Evolutionary conservation across 2,329 filamentous ascomycete genomes (phyloP).

Genomic region (Grosmannia penicillata): DNA sequence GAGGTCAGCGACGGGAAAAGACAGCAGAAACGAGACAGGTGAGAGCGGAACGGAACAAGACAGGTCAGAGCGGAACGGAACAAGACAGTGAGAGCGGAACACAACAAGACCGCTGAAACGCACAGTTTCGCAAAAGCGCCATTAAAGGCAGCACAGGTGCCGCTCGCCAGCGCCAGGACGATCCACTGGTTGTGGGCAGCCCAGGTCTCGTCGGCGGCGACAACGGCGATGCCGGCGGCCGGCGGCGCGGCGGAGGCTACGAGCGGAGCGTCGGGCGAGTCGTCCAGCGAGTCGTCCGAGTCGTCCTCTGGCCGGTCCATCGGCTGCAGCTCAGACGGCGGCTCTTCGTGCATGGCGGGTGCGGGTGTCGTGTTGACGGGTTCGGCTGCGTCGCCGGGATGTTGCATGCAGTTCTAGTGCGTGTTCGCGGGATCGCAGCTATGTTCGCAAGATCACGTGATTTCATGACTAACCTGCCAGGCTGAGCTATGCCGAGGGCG

Average conservation of each 20-base stretch:
- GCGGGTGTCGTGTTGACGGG: background rate
- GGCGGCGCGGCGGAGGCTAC: too few relatives aligned
- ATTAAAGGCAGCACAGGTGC: conserved; percentile 66
- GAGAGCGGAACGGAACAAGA: too few relatives aligned
- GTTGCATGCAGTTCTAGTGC: too few relatives aligned
- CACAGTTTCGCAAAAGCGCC: conserved; percentile 75
- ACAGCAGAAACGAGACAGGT: background rate
- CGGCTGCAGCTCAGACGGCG: conserved; percentile 2
- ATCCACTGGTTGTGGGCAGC: conserved; percentile 39
- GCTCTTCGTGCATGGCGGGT: background rate
- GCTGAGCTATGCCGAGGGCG: too few relatives aligned
- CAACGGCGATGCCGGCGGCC: background rate
- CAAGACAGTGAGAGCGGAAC: background rate
- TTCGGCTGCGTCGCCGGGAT: too few relatives aligned
- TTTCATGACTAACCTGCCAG: too few relatives aligned
- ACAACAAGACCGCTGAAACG: conserved; percentile 21
- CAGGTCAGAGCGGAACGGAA: too few relatives aligned
- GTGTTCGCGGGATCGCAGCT: too few relatives aligned
- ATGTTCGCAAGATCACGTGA: too few relatives aligned
- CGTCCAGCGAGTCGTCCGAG: background rate
- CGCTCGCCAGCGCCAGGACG: conserved; percentile 55
- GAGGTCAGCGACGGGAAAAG: background rate
- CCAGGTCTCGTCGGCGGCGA: conserved; percentile 7
- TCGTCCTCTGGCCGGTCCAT: background rate
- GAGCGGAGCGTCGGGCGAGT: too few relatives aligned